phyloP scores from a whole-genome alignment of 2,329 filamentous ascomycete genomes.

The Pestalotiopsis sp. region DNA sequence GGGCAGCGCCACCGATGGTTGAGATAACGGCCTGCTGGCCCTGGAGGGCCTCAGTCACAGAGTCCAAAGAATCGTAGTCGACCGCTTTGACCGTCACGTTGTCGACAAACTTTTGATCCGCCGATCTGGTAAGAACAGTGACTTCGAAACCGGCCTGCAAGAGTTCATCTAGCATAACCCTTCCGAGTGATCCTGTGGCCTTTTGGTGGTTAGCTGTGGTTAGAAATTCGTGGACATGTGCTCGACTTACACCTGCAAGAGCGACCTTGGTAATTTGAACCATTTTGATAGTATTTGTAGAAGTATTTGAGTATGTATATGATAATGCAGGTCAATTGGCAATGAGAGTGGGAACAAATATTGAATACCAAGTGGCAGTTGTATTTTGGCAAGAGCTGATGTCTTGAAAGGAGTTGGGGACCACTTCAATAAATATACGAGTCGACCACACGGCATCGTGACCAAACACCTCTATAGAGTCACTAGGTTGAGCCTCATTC shows the following conservation, averaged over 20 bases:
- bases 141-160: neutral
- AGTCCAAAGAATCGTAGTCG: constrained; percentile 19
- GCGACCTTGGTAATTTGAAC: neutral
- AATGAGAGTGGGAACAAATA: too few species aligned
- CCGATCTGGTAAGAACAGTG: neutral
- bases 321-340: too few species aligned
- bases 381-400: too few species aligned
- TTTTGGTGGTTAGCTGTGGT: neutral
- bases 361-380: too few species aligned
- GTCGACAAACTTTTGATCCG: neutral
- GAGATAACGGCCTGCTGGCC: constrained; percentile 63
- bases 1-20: constrained; percentile 37
- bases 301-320: neutral
- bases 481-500: too few species aligned
- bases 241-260: neutral
- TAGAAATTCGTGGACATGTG: neutral
- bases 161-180: neutral
- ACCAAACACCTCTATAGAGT: too few species aligned
- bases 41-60: constrained; percentile 41
- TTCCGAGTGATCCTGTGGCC: neutral
- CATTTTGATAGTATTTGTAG: neutral
- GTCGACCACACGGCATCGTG: too few species aligned
- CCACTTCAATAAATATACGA: too few species aligned
- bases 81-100: neutral
- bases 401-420: too few species aligned